A percentile compares a stretch with the other conserved stretches of the same genome.
These are phyloP conservation scores for Fusarium fujikuroi DNA, from an alignment of 2,329 filamentous ascomycete genomes.

Conservation along the genomic window DNA sequence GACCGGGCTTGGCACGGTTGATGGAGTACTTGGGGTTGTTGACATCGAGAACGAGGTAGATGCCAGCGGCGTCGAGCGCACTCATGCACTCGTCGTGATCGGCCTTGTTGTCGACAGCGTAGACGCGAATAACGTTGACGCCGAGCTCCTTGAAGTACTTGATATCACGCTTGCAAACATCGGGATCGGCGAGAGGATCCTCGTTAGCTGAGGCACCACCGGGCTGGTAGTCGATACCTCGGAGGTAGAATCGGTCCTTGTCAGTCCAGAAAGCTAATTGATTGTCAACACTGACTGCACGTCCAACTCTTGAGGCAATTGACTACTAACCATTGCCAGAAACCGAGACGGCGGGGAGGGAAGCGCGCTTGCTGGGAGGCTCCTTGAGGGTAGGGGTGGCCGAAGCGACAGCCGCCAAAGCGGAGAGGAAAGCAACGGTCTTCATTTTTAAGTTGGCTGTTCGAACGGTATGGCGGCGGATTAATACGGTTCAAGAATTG, in stretches of 20 bases:
- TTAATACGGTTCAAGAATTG: conserved; percentile 29
- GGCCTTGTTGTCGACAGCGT: conserved; percentile 87
- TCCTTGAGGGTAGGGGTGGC: conserved; percentile 64
- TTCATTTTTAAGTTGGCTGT: conserved; percentile 57
- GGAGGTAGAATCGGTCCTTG: conserved; percentile 66
- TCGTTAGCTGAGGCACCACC: conserved; percentile 63
- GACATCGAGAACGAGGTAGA: conserved; percentile 92
- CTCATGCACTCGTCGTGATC: conserved; percentile 89
- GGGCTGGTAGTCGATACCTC: conserved; percentile 72
- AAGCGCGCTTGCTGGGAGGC: conserved; percentile 61
- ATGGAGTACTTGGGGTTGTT: conserved; percentile 91
- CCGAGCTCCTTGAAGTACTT: conserved; percentile 84
- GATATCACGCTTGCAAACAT: conserved; percentile 82
- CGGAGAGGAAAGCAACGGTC: conserved; percentile 58
- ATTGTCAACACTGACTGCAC: not conserved
- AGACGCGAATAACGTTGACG: conserved; percentile 91
- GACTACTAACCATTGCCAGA: conserved; percentile 65
- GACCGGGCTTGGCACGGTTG: conserved; percentile 79
- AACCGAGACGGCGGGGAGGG: conserved; percentile 61
- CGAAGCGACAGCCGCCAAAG: conserved; percentile 59
- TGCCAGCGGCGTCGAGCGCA: conserved; percentile 81
- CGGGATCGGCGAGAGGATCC: conserved; percentile 81
- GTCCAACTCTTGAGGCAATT: not conserved
- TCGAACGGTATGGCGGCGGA: not conserved
- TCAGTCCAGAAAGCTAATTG: conserved; percentile 64